Percentiles rank a stretch among this genome's conserved stretches.
Conservation (phyloP, 1,284 basidiomycete species). For the Ustilago bromivora region DNA sequence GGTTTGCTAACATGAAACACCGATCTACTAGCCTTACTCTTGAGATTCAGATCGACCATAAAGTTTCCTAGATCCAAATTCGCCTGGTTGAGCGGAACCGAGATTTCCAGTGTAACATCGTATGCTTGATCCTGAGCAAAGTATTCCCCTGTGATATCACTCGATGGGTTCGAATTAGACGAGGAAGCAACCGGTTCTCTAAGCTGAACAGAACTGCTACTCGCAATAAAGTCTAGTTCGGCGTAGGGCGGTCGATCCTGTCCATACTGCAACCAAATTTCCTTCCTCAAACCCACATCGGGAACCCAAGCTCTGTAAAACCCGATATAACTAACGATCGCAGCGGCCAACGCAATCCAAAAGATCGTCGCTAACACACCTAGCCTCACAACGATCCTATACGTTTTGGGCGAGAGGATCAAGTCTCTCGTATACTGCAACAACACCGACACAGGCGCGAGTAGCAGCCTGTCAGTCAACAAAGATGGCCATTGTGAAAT, state of each 20-base stretch:
- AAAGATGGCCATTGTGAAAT: conserved; percentile 55
- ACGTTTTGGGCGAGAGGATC: conserved; percentile 61
- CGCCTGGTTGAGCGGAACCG: conserved; percentile 61
- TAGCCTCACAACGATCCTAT: conserved; percentile 63
- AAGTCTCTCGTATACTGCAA: conserved; percentile 43
- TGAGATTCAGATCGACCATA: conserved; percentile 62
- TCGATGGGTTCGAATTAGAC: conserved; percentile 22
- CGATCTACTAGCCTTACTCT: conserved; percentile 29
- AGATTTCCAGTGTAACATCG: conserved; percentile 65
- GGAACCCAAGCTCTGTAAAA: conserved; percentile 69
- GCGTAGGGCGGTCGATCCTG: conserved; percentile 37
- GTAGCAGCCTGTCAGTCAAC: conserved; percentile 36
- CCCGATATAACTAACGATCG: conserved; percentile 63
- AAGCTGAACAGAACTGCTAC: not conserved
- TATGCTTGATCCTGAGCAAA: conserved; percentile 66
- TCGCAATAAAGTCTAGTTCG: conserved; percentile 39
- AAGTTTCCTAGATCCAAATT: conserved; percentile 67
- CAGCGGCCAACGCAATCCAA: conserved; percentile 54
- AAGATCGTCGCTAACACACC: conserved; percentile 61
- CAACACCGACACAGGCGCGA: conserved; percentile 47
- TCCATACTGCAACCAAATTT: conserved; percentile 65
- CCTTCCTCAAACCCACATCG: conserved; percentile 53
- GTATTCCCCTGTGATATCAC: conserved; percentile 31
- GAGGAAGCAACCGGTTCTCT: conserved; percentile 39
- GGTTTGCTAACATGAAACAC: conserved; percentile 49